Conservation (phyloP, 352 stramenopile species). For the Globisporangium megalacanthum region DNA sequence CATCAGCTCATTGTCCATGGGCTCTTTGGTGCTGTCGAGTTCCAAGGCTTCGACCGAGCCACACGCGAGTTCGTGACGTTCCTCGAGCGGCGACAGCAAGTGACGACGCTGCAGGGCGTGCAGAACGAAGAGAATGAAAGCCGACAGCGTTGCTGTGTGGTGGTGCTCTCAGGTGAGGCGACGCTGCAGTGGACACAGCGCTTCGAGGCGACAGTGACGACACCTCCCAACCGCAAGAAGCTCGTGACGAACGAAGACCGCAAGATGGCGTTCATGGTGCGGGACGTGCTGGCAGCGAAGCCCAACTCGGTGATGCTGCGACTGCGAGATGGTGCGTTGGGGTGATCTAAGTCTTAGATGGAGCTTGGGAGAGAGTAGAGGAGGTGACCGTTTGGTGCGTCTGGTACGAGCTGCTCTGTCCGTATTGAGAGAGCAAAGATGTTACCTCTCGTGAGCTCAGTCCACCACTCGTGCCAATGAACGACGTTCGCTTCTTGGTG, state of each 20-base stretch:
- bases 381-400: neutral
- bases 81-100: constrained; percentile 17
- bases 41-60: constrained; percentile 35
- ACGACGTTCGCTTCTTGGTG: too few species aligned
- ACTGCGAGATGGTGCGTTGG: neutral
- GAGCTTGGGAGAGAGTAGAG: neutral
- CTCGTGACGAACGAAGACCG: constrained; percentile 20
- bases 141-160: too few species aligned
- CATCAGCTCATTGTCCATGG: constrained; percentile 39
- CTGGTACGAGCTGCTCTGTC: too few species aligned
- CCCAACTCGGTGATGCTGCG: constrained; percentile 24
- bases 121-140: neutral
- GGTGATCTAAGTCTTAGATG: neutral
- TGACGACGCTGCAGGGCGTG: constrained; percentile 1
- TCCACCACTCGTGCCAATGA: too few species aligned
- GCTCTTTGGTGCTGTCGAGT: constrained; percentile 50
- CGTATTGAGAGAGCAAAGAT: too few species aligned
- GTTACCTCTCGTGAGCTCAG: too few species aligned
- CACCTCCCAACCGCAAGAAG: neutral
- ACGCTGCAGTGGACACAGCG: constrained; percentile 17
- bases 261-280: constrained; percentile 31
- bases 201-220: constrained; percentile 8
- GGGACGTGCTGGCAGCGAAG: constrained; percentile 39
- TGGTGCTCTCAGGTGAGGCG: constrained; percentile 15
- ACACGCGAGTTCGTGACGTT: constrained; percentile 25